Percentiles rank a stretch among this genome's conserved stretches.
phyloP scores from a whole-genome alignment of 176 grass and related monocot species.

The Musa schizocarpa region DNA sequence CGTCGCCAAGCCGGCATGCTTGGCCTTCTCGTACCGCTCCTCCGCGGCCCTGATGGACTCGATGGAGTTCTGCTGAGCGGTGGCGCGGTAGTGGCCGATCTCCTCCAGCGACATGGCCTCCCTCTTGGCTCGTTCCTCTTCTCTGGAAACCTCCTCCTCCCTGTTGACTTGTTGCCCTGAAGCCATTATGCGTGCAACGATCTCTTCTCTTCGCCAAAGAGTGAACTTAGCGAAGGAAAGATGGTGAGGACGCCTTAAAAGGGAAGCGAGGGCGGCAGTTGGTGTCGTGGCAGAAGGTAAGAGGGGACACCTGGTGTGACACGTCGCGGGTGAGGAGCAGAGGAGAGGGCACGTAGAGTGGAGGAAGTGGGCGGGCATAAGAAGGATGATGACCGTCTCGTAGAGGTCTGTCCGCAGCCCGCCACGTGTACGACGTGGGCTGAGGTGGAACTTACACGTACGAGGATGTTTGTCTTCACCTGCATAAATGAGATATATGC shows the following conservation, averaged over 20 bases:
- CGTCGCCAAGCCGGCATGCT: slow-evolving; percentile 13
- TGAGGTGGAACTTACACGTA: too few relatives aligned
- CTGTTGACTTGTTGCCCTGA: neutral
- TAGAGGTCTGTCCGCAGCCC: too few relatives aligned
- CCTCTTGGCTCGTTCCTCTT: neutral
- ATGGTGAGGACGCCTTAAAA: neutral
- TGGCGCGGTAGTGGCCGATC: slow-evolving; percentile 48
- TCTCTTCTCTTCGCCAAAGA: too few relatives aligned
- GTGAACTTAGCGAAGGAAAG: neutral
- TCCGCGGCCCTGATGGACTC: slow-evolving; percentile 55
- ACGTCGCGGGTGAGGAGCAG: neutral
- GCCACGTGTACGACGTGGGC: too few relatives aligned
- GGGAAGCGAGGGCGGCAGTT: neutral
- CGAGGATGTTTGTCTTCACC: too few relatives aligned
- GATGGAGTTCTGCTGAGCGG: slow-evolving; percentile 63
- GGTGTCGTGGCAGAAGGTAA: neutral
- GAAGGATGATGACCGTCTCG: too few relatives aligned
- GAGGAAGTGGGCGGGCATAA: too few relatives aligned
- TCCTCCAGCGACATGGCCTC: slow-evolving; percentile 38
- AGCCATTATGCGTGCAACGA: neutral
- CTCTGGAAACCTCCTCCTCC: neutral
- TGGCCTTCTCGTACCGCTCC: slow-evolving; percentile 51
- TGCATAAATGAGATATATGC: too few relatives aligned
- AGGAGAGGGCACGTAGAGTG: neutral
- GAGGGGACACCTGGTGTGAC: neutral